Conservation (phyloP, 495 filamentous ascomycete genomes). For the Lophiostoma macrostomum region DNA sequence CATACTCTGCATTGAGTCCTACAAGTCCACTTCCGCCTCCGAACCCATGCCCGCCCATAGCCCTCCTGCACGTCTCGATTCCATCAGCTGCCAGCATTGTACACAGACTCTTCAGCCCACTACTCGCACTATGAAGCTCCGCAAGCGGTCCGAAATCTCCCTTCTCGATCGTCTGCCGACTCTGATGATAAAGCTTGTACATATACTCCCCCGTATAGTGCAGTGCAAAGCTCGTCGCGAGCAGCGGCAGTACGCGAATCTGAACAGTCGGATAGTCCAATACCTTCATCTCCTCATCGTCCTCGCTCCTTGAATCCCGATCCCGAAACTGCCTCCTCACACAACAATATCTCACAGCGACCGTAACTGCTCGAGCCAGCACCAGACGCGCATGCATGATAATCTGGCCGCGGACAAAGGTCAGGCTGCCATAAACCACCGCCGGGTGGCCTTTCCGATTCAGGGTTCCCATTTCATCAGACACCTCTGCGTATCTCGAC, state of each 20-base stretch:
- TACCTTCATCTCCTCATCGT: constrained; percentile 44
- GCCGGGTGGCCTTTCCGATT: constrained; percentile 44
- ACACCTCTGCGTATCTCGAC: constrained; percentile 45
- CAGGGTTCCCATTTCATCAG: constrained; percentile 44
- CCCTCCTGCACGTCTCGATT: constrained; percentile 50
- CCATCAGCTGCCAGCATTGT: constrained; percentile 50
- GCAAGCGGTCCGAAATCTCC: constrained; percentile 46
- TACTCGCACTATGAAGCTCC: constrained; percentile 49
- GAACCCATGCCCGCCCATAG: constrained; percentile 52
- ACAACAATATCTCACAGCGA: constrained; percentile 47
- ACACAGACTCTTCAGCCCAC: constrained; percentile 51
- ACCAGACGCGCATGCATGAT: constrained; percentile 49
- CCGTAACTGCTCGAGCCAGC: constrained; percentile 48
- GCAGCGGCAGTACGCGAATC: constrained; percentile 48
- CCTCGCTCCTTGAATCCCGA: constrained; percentile 41
- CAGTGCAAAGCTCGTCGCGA: constrained; percentile 50
- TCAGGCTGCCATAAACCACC: constrained; percentile 49
- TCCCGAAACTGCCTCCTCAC: constrained; percentile 49
- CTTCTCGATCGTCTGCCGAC: constrained; percentile 43
- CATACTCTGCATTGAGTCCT: constrained; percentile 45
- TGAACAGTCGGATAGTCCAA: constrained; percentile 52
- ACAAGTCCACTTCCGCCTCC: constrained; percentile 49
- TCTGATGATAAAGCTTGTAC: constrained; percentile 42
- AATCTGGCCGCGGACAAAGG: constrained; percentile 47
- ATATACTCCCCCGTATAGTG: constrained; percentile 50